Evolutionary conservation across 345 rosid genomes (phyloP).

Genomic region (Hibiscus mutabilis): DNA sequence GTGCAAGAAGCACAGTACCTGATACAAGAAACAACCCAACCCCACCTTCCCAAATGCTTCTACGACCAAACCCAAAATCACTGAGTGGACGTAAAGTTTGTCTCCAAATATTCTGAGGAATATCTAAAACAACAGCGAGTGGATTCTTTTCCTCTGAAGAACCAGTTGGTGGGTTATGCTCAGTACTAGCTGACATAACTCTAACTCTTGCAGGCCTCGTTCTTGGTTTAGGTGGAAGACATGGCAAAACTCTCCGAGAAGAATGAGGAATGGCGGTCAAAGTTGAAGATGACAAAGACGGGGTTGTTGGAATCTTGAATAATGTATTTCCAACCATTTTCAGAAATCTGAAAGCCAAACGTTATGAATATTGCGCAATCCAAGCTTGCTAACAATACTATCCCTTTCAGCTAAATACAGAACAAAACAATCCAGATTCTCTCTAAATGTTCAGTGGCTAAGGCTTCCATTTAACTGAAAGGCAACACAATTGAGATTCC

Average conservation of each 20-base stretch:
- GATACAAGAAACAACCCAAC: constrained; percentile 93
- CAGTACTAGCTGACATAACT: constrained; percentile 52
- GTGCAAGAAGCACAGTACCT: constrained; percentile 74
- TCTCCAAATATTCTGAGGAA: constrained; percentile 72
- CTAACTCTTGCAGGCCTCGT: constrained; percentile 26
- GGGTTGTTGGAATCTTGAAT: constrained; percentile 37
- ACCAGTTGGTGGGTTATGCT: constrained; percentile 38
- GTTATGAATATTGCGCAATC: background rate
- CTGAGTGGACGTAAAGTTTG: constrained; percentile 72
- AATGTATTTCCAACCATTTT: constrained; percentile 46
- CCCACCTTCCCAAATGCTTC: constrained; percentile 98
- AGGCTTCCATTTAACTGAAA: constrained; percentile 5
- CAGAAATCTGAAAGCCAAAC: background rate
- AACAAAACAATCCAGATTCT: background rate
- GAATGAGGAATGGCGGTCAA: constrained; percentile 22
- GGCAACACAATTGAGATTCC: background rate
- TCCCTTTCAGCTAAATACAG: background rate
- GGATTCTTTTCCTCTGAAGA: constrained; percentile 43
- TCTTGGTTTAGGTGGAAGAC: constrained; percentile 47
- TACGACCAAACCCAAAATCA: constrained; percentile 90
- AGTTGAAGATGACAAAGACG: constrained; percentile 31
- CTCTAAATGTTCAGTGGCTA: background rate
- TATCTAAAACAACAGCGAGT: constrained; percentile 55
- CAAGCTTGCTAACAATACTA: background rate
- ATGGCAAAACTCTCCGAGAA: constrained; percentile 38